Percentiles rank a stretch among this genome's conserved stretches.
These are phyloP conservation scores for Candida odintsovae DNA, from an alignment of 805 yeast genomes.

Conservation along the genomic window DNA sequence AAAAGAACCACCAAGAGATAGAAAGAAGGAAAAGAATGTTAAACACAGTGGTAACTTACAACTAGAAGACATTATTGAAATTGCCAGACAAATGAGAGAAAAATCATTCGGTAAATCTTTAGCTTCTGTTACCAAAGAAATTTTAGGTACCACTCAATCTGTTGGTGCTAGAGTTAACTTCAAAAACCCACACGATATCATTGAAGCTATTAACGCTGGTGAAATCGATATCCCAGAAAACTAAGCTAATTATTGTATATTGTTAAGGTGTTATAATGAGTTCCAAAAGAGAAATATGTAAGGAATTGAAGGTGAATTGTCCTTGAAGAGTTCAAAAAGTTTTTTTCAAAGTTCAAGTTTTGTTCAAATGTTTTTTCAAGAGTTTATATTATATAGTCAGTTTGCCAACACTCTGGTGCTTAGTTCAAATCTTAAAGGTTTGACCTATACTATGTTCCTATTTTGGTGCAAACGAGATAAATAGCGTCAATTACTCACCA, in stretches of 20 bases:
- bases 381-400: constrained; percentile 24
- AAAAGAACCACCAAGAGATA: constrained; percentile 99
- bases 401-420: constrained; percentile 95
- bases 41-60: constrained; percentile 99
- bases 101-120: constrained; percentile 97
- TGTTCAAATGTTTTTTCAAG: background rate
- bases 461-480: constrained; percentile 84
- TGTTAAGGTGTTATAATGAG: constrained; percentile 1
- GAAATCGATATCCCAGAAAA: constrained; percentile 89
- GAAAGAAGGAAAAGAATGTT: constrained; percentile 99
- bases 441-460: constrained; percentile 69
- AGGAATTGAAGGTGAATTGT: background rate
- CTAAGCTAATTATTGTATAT: constrained; percentile 32
- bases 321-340: background rate
- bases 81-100: constrained; percentile 96
- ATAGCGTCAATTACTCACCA: constrained; percentile 72
- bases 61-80: constrained; percentile 91
- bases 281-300: constrained; percentile 4
- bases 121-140: constrained; percentile 96
- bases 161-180: constrained; percentile 99
- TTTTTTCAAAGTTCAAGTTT: constrained; percentile 1
- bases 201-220: constrained; percentile 97
- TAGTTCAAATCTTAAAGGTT: constrained; percentile 28
- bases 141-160: constrained; percentile 99
- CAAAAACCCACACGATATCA: constrained; percentile 98